Base-by-base conservation (phyloP, 1,139 yeast genomes). In the Nakaseomyces delphensis region DNA sequence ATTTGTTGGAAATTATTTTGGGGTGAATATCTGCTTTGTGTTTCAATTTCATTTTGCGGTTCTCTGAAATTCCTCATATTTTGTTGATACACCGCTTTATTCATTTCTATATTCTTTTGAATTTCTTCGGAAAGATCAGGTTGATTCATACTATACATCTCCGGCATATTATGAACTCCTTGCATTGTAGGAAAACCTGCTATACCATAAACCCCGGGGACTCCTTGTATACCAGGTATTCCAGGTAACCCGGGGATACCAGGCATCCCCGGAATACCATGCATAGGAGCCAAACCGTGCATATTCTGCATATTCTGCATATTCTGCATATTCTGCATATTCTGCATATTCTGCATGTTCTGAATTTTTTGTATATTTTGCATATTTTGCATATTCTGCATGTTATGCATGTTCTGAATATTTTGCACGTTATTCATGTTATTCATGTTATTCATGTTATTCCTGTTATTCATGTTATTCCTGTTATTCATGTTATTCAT, bases 281-380 rank as follows among this genome's bases (percentile, higher is more conserved):
- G 13, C 35, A 31, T 16, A 16, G 13, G 23, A 18, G 35, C 14
- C n/a, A 31, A 9, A 10, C 23, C 23, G 6, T 4, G 10, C 23
- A 31, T 31, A 19, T 31, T 31, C 11, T 31, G 35, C 35, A 27
- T 27, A 11, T n/a, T 27, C n/a, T n/a, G n/a, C n/a, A n/a, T n/a
- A n/a, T n/a, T n/a, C n/a, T n/a, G n/a, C n/a, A n/a, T n/a, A n/a
- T n/a, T n/a, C n/a, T n/a, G n/a, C n/a, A n/a, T n/a, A n/a, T n/a
- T n/a, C n/a, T n/a, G n/a, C 30, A 27, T 27, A 11, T n/a, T 27
- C n/a, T 27, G 30, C 30, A 27, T 27, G 30, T 27, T 27, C 5
- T 27, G 30, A 9, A 27, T 27, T 9, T 7, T 7, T 7, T 27
- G 30, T 14, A 27, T 27, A 27, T 27, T 27, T 27, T 27, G 30